Evolutionary conservation across 1,139 yeast genomes (phyloP).

Genomic region (Debaryomyces psychrophilus): DNA sequence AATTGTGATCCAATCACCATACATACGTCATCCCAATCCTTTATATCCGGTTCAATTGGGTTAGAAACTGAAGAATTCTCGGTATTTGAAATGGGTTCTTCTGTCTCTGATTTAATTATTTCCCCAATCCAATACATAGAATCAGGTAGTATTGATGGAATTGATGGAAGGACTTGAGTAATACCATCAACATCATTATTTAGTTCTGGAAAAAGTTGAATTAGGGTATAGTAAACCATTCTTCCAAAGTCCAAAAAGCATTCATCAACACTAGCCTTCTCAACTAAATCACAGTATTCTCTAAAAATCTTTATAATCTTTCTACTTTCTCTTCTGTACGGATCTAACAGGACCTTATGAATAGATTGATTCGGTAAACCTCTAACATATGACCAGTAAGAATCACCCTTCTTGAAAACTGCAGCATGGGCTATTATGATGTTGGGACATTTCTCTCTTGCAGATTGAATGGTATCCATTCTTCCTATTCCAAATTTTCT

Average conservation of each 20-base stretch:
- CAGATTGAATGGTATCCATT: slow-evolving; percentile 71
- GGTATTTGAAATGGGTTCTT: slow-evolving; percentile 14
- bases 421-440: slow-evolving; percentile 89
- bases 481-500: slow-evolving; percentile 78
- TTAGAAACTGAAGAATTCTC: slow-evolving; percentile 21
- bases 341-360: slow-evolving; percentile 88
- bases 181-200: slow-evolving; percentile 15
- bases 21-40: slow-evolving; percentile 87
- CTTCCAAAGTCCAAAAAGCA: slow-evolving; percentile 82
- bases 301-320: slow-evolving; percentile 69
- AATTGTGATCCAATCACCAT: slow-evolving; percentile 66
- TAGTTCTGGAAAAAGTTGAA: slow-evolving; percentile 33
- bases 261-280: slow-evolving; percentile 96
- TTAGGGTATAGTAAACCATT: slow-evolving; percentile 27
- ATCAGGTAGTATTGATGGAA: slow-evolving; percentile 51
- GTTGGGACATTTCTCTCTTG: slow-evolving; percentile 72
- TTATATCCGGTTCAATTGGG: slow-evolving; percentile 15
- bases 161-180: slow-evolving; percentile 45
- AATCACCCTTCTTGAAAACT: slow-evolving; percentile 84
- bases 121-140: slow-evolving; percentile 33
- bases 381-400: slow-evolving; percentile 70
- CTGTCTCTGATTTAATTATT: slow-evolving; percentile 23
- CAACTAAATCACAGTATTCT: slow-evolving; percentile 63
- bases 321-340: slow-evolving; percentile 84
- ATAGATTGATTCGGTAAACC: slow-evolving; percentile 47